Evolutionary conservation across 2,329 filamentous ascomycete genomes (phyloP), one percentile per base, ranked within the genome.

Genomic region (Aspergillus pseudoterreus): DNA sequence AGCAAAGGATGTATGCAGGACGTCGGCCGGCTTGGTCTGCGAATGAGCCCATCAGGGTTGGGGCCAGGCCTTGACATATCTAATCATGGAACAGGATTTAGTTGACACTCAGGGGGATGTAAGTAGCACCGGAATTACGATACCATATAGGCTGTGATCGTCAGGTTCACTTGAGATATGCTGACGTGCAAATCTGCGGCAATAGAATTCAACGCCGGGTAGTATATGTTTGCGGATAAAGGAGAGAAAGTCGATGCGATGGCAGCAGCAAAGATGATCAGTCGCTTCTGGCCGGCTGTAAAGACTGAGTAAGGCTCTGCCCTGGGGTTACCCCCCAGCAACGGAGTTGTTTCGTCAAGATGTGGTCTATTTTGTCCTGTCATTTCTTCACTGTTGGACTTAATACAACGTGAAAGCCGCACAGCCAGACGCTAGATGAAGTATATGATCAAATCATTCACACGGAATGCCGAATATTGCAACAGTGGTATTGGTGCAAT

Each of bases 61-160:
- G 77, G 4, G 75, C 74, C 19, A 82, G 65, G 8, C 75, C 79
- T 67, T 82, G 78, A 17, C 75, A 71, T 50, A 79, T 73, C 72
- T 71, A 30, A 1, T 30, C 27, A 11, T 30, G 9, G 2, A 9
- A 30, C 8, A 30, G 27, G 8, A 9, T 30, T 30, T 30, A 30
- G 27, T 8, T 10, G 8, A 42, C 33, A 57, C 41, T 27, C 21
- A 33, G 17, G 27, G 22, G 27, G 3, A 30, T 11, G 27, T 10
- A 30, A 11, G 27, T 11, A 8, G 8, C 6, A 4, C 6, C 8
- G 27, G 27, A 30, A 22, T 22, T 11, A 30, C 4, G 3, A 30
- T 30, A 68, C 66, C 66, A 68, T 68, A 22, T 68, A 69, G 8
- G 67, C 67, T 1, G 69, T 66, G 36, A 66, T 61, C 2, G 63